Evolutionary conservation across 176 grass and related monocot species (phyloP).

Genomic region (Otatea glauca): DNA sequence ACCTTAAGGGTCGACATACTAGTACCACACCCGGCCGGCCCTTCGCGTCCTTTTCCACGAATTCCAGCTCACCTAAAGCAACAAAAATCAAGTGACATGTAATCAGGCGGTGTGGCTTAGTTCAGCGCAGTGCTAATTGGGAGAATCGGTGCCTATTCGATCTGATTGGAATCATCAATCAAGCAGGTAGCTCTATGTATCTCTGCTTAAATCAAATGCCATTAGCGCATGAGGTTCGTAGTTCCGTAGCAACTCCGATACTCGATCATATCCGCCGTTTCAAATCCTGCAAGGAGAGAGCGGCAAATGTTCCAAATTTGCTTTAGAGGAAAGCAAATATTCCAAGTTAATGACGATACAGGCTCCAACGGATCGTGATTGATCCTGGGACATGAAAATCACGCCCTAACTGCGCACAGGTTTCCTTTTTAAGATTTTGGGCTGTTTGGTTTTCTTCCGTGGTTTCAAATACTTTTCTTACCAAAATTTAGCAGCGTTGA

Average conservation of each 20-base stretch:
- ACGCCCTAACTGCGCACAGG: neutral
- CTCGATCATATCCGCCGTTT: neutral
- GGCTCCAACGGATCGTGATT: neutral
- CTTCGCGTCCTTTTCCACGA: too few relatives aligned
- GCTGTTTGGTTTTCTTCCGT: too few relatives aligned
- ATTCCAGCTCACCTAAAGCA: too few relatives aligned
- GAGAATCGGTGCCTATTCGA: neutral
- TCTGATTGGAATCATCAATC: slow-evolving; percentile 34
- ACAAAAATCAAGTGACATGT: neutral
- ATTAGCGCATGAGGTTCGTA: neutral
- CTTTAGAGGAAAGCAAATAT: too few relatives aligned
- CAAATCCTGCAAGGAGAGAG: neutral
- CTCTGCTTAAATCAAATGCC: neutral
- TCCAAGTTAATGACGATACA: neutral
- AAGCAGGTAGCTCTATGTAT: neutral
- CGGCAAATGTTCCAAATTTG: neutral
- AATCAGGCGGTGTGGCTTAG: too few relatives aligned
- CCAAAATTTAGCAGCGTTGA: too few relatives aligned
- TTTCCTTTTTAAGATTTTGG: neutral
- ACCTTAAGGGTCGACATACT: too few relatives aligned
- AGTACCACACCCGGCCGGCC: too few relatives aligned
- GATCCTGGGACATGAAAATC: too few relatives aligned
- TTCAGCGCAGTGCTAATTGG: slow-evolving; percentile 13
- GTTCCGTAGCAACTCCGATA: neutral
- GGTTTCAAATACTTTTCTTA: too few relatives aligned